phyloP scores from a whole-genome alignment of 129 eudicot species.

The Chrysanthemum seticuspe region DNA sequence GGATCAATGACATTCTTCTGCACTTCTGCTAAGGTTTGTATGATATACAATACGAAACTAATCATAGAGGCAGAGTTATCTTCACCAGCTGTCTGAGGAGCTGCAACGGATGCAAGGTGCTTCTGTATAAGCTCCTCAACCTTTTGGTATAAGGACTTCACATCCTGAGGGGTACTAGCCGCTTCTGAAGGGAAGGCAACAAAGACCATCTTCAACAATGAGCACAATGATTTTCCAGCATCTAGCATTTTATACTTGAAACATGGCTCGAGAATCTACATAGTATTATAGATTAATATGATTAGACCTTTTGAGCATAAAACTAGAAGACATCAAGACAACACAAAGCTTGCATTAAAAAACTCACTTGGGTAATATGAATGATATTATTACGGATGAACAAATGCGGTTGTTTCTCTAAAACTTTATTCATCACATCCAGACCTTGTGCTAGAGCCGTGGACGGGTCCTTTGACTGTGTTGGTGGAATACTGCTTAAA shows the following conservation, averaged over 20 bases:
- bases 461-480: slow-evolving; percentile 97
- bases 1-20: slow-evolving; percentile 83
- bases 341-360: slow-evolving; percentile 11
- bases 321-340: not conserved
- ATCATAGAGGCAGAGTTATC: slow-evolving; percentile 88
- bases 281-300: slow-evolving; percentile 1
- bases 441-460: slow-evolving; percentile 98
- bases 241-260: slow-evolving; percentile 94
- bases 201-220: slow-evolving; percentile 90
- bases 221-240: slow-evolving; percentile 90
- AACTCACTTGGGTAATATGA: slow-evolving; percentile 87
- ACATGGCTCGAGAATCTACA: slow-evolving; percentile 96
- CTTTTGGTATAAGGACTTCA: slow-evolving; percentile 74
- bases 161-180: slow-evolving; percentile 79
- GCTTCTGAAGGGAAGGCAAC: slow-evolving; percentile 87
- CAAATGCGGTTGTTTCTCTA: slow-evolving; percentile 96
- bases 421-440: slow-evolving; percentile 97
- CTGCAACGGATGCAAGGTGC: slow-evolving; percentile 83
- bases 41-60: slow-evolving; percentile 81
- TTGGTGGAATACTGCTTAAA: slow-evolving; percentile 81
- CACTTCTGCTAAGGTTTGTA: slow-evolving; percentile 83
- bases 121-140: slow-evolving; percentile 86
- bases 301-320: not conserved
- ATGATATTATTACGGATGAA: slow-evolving; percentile 89
- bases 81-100: slow-evolving; percentile 86